Evolutionary conservation across 345 rosid species (phyloP), one percentile per base, ranked within the genome.

Genomic region (Sisymbrium altissimum): DNA sequence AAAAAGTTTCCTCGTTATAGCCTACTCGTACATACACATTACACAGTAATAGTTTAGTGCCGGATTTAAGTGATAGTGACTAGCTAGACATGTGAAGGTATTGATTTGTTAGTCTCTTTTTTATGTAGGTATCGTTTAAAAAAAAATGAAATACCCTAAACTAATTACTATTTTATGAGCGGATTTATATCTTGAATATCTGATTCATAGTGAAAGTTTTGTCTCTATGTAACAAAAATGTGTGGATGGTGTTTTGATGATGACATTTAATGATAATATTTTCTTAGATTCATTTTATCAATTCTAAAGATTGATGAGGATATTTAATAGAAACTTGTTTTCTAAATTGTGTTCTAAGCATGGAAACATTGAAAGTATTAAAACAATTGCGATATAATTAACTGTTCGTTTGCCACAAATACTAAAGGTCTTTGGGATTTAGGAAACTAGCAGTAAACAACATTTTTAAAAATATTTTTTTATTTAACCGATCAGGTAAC

Each of bases 21-120:
- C 4, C 48, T 43, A 43, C 3, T 45, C n/a, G 6, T 23, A n/a
- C 3, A 23, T 23, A 23, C 25, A 23, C 25, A 23, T n/a, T 23
- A 23, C 25, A 23, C 2, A 23, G 25, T 30, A 23, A 12, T 12
- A 40, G 50, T 25, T 15, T 68, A 27, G 63, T 54, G 50, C 38
- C 27, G 19, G 52, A 40, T 68, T n/a, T 68, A 68, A 38, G 29
- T 15, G 72, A 40, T 33, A 23, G 29, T 68, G 29, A n/a, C n/a
- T n/a, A n/a, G n/a, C n/a, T n/a, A n/a, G n/a, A n/a, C n/a, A n/a
- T n/a, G n/a, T n/a, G n/a, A n/a, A n/a, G n/a, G n/a, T n/a, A n/a
- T n/a, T n/a, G n/a, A n/a, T n/a, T n/a, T n/a, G n/a, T n/a, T n/a
- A n/a, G n/a, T n/a, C n/a, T n/a, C n/a, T n/a, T n/a, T n/a, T n/a